Conservation (phyloP, 2,329 filamentous ascomycete genomes). For the Neofusicoccum cordaticola region DNA sequence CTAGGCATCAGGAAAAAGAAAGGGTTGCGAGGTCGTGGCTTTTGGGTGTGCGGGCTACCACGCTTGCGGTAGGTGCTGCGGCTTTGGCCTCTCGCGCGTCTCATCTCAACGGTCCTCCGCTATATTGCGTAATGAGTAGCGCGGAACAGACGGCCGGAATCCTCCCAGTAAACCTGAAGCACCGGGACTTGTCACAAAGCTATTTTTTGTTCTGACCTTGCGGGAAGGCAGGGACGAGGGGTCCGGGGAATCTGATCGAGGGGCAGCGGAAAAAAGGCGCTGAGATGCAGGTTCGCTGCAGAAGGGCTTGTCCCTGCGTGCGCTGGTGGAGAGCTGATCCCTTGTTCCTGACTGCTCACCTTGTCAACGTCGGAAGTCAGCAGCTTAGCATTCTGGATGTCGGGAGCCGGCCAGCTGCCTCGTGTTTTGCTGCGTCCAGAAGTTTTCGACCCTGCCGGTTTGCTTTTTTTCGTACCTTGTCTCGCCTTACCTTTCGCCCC, state of each 20-base stretch:
- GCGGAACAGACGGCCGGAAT: background rate
- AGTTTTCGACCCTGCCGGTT: background rate
- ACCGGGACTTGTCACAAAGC: background rate
- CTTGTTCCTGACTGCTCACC: background rate
- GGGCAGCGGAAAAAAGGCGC: background rate
- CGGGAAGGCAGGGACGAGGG: background rate
- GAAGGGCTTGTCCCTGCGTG: slow-evolving; percentile 1
- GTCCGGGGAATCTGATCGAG: background rate
- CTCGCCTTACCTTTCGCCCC: background rate
- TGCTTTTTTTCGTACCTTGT: background rate
- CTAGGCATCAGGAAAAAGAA: background rate
- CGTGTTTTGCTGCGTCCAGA: background rate
- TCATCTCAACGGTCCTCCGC: slow-evolving; percentile 2
- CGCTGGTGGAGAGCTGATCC: background rate
- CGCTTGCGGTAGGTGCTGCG: background rate
- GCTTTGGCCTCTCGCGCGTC: background rate
- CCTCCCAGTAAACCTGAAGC: slow-evolving; percentile 6
- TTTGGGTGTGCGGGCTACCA: background rate
- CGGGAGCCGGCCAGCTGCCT: background rate
- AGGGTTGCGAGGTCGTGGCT: background rate
- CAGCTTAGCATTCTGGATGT: background rate
- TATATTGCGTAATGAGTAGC: background rate
- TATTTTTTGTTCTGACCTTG: background rate
- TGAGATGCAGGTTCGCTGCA: slow-evolving; percentile 7
- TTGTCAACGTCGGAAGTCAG: background rate